Evolutionary conservation across 495 filamentous ascomycete genomes (phyloP), one percentile per base, ranked within the genome.

Genomic region (Aspergillus incahuasiensis): DNA sequence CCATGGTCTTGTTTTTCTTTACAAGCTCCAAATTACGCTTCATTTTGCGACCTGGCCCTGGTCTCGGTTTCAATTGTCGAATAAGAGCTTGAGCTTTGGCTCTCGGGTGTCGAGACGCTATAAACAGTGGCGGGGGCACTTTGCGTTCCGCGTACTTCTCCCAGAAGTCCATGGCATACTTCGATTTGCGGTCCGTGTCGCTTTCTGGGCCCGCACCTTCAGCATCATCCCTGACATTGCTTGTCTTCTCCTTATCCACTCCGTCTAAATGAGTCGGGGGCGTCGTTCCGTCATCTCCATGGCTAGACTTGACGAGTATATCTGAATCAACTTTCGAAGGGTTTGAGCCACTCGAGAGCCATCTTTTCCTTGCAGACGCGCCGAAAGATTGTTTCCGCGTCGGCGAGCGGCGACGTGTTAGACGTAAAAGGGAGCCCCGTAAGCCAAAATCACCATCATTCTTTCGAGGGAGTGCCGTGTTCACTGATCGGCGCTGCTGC

Each of bases 351-450:
- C 47, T 32, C 18, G 70, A 65, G 34, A 67, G 60, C 68, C 69
- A 74, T 63, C 58, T 62, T 50, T 25, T 38, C 41, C 56, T 61
- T 54, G 63, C 54, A 12, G 60, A 63, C 24, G 57, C 54, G 28
- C 56, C 55, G 11, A 64, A 57, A n/a, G 58, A 56, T 39, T 61
- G 43, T 28, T 50, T 56, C 30, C 47, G 22, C 44, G 42, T 43
- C 47, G 12, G 25, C n/a, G 41, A 12, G 18, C 15, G 20, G 21
- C 9, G 32, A 16, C 35, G 39, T 35, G 24, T 45, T 9, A 48
- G 30, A 42, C 40, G 41, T 1, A 19, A 6, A 8, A 7, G 22
- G 30, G 32, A 43, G 3, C n/a, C 35, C 21, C 48, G 3, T 12
- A 20, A 6, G 38, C 1, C 8, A 39, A 1, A 5, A 20, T 9